A percentile compares a stretch with the other conserved stretches of the same genome.
These are phyloP conservation scores for Debaryomyces subglobosus DNA, from an alignment of 1,139 yeast species.

Conservation along the genomic window DNA sequence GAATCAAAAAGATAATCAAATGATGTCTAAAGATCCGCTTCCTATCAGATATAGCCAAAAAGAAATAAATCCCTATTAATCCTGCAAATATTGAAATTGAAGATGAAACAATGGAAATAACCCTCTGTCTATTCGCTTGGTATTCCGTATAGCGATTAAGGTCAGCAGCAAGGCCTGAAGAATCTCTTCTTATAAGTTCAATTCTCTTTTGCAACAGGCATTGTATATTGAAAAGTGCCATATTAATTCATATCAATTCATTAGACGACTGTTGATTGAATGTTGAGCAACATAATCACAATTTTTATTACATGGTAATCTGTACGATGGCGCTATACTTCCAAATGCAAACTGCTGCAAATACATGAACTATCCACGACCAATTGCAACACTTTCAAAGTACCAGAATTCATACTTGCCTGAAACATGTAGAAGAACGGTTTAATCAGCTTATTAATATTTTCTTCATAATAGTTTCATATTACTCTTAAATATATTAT, in stretches of 20 bases:
- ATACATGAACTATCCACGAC: neutral
- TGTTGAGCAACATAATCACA: neutral
- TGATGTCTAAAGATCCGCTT: slow-evolving; percentile 71
- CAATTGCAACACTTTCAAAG: neutral
- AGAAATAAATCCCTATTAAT: slow-evolving; percentile 53
- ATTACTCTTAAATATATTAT: neutral
- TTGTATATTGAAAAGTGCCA: neutral
- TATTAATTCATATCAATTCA: neutral
- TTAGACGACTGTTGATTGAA: neutral
- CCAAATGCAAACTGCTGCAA: neutral
- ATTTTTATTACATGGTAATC: neutral
- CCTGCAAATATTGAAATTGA: slow-evolving; percentile 60
- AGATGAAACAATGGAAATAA: slow-evolving; percentile 41
- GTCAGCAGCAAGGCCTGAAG: slow-evolving; percentile 3
- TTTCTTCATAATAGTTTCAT: neutral
- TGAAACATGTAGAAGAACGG: neutral
- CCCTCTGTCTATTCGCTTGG: slow-evolving; percentile 5
- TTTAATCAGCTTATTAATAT: neutral
- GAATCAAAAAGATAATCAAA: slow-evolving; percentile 64
- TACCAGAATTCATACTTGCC: neutral
- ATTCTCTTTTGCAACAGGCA: neutral
- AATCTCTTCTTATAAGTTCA: neutral
- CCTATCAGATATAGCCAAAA: slow-evolving; percentile 63
- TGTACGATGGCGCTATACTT: neutral
- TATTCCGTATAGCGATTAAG: slow-evolving; percentile 8